Evolutionary conservation across 225 moss, liverwort and hornwort species (phyloP), one percentile per base, ranked within the genome.

Genomic region (Polytrichum formosum): DNA sequence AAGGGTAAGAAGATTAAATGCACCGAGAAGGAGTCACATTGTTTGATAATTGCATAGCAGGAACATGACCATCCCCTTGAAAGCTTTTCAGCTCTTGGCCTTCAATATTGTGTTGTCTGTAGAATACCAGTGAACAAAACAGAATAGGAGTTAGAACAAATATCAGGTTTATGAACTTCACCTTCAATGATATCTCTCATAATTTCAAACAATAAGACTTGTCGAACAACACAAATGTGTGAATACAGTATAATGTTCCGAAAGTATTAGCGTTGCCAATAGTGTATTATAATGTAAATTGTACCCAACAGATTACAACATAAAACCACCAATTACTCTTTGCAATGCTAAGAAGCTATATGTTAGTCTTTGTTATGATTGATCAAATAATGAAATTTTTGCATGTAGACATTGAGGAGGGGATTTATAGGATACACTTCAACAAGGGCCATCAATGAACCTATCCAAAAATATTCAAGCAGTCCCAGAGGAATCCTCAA

Each of bases 11-110:
- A 54, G 66, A 35, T 66, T 67, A 65, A 18, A 16, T 72, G 63
- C 65, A 86, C 86, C 86, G 77, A 55, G 86, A 86, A 67, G 86
- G 83, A 25, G 83, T 65, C 74, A 70, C n/a, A 77, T 35, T 75
- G 54, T 83, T 70, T 66, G 71, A 72, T 18, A 75, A 73, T 53
- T 61, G 22, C 26, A 68, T 71, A 70, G 62, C 61, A 60, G 29
- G 66, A 70, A 70, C 59, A 18, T 70, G 70, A 73, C 75, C 73
- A 71, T 83, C 75, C 29, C 66, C 65, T 67, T 27, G 54, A 21
- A 61, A 33, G 54, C 54, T 71, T 71, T 65, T 83, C 71, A 80
- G 72, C 70, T 83, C 22, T 70, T 67, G 46, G 20, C 60, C 75
- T 73, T 69, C 75, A 28, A 72, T 74, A 67, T 64, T 83, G 53